Conservation (phyloP, 352 stramenopile species). For the Pythium periplocum region DNA sequence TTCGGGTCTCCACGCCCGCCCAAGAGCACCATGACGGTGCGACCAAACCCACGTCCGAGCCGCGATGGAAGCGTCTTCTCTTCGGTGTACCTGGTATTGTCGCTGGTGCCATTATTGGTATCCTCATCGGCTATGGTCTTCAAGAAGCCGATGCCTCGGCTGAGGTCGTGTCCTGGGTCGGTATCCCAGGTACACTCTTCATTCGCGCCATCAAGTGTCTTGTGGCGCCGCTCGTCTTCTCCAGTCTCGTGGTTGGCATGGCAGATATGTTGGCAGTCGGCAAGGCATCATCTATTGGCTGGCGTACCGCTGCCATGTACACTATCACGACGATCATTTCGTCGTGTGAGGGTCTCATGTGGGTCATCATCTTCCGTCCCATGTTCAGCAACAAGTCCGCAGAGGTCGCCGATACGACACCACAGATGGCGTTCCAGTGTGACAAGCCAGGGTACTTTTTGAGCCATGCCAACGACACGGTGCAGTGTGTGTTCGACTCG, state of each 20-base stretch:
- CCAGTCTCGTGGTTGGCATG: slow-evolving; percentile 25
- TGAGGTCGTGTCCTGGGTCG: slow-evolving; percentile 23
- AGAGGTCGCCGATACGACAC: neutral
- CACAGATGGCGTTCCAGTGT: slow-evolving; percentile 16
- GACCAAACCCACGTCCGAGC: no score
- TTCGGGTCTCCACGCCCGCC: no score
- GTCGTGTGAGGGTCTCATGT: slow-evolving; percentile 10
- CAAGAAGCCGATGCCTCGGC: slow-evolving; percentile 8
- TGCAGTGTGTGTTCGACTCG: slow-evolving; percentile 12
- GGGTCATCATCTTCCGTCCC: slow-evolving; percentile 11
- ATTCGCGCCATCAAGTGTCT: slow-evolving; percentile 42
- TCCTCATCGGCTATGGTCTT: slow-evolving; percentile 8
- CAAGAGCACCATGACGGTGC: no score
- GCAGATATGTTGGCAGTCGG: slow-evolving; percentile 31
- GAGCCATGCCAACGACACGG: slow-evolving; percentile 15
- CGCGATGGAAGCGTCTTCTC: slow-evolving; percentile 1
- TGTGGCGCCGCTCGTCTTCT: slow-evolving; percentile 41
- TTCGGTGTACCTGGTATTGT: slow-evolving; percentile 18
- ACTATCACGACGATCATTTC: slow-evolving; percentile 16
- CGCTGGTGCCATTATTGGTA: slow-evolving; percentile 12
- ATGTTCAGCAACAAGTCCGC: slow-evolving; percentile 12
- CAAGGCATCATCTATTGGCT: slow-evolving; percentile 26
- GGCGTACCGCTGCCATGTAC: slow-evolving; percentile 25
- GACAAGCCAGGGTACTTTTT: slow-evolving; percentile 14
- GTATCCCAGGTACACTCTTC: slow-evolving; percentile 32